phyloP scores from a whole-genome alignment of 805 yeast genomes.

The Starmerella bombicola region DNA sequence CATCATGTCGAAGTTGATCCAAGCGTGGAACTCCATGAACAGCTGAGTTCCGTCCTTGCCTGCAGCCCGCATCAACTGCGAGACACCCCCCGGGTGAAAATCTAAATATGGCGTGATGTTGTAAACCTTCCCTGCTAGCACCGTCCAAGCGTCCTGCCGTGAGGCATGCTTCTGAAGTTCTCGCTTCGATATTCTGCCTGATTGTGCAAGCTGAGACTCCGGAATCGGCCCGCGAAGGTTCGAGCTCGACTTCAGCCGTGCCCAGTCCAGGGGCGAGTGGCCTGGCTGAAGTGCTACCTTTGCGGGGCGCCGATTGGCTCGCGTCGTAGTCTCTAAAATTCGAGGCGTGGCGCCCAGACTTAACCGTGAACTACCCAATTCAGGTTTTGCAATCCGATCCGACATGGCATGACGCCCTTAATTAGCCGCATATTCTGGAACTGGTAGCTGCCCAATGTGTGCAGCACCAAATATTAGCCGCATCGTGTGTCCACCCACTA shows the following conservation, averaged over 20 bases:
- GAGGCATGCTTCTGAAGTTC: slow-evolving; percentile 49
- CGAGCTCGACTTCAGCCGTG: slow-evolving; percentile 39
- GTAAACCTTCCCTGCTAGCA: slow-evolving; percentile 66
- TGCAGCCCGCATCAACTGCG: slow-evolving; percentile 62
- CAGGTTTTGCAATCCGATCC: too few species aligned
- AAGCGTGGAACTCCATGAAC: slow-evolving; percentile 52
- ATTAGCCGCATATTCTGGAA: too few species aligned
- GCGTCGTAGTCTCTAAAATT: slow-evolving; percentile 9
- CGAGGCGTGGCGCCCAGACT: too few species aligned
- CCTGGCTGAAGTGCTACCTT: slow-evolving; percentile 62
- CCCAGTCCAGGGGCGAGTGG: slow-evolving; percentile 84
- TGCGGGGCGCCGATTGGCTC: slow-evolving; percentile 6
- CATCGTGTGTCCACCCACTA: too few species aligned
- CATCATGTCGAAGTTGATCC: slow-evolving; percentile 81
- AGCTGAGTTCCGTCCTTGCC: slow-evolving; percentile 71
- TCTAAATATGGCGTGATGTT: slow-evolving; percentile 71
- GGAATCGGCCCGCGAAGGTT: slow-evolving; percentile 31
- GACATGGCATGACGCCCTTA: too few species aligned
- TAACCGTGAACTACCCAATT: too few species aligned
- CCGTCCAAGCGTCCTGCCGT: slow-evolving; percentile 74
- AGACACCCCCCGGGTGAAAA: slow-evolving; percentile 89
- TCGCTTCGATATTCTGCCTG: slow-evolving; percentile 33
- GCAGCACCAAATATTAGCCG: too few species aligned
- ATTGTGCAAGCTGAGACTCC: slow-evolving; percentile 6
- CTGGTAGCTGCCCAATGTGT: too few species aligned